phyloP scores from a whole-genome alignment of 306 rosid species.

The Senna siamea region DNA sequence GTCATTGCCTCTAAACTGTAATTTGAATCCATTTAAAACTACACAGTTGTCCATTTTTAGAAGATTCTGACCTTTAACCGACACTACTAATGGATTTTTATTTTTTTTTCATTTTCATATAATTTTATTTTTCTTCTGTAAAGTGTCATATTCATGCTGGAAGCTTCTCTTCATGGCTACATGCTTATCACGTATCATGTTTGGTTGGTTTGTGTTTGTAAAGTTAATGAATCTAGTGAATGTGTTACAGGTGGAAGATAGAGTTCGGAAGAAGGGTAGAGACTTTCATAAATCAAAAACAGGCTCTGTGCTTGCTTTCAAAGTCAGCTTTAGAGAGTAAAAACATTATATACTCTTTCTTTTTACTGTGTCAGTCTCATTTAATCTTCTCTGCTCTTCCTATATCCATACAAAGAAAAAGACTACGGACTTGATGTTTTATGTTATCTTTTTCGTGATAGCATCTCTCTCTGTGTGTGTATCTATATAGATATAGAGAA shows the following conservation, averaged over 20 bases:
- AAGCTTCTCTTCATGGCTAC: not conserved
- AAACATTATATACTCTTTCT: slow-evolving; percentile 16
- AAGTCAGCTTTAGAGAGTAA: slow-evolving; percentile 97
- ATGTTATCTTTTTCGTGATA: not conserved
- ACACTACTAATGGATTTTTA: not conserved
- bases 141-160: not conserved
- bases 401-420: not conserved
- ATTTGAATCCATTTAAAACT: not conserved
- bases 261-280: slow-evolving; percentile 79
- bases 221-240: slow-evolving; percentile 34
- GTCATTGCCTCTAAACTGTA: not conserved
- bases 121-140: not conserved
- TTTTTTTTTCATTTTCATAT: not conserved
- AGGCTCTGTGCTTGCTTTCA: slow-evolving; percentile 86
- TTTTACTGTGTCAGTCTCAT: not conserved
- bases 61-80: not conserved
- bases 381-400: not conserved
- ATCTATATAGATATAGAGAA: not conserved
- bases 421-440: not conserved
- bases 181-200: not conserved
- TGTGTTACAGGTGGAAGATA: slow-evolving; percentile 69
- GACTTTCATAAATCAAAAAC: slow-evolving; percentile 80
- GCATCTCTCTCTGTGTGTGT: not conserved
- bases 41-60: not conserved
- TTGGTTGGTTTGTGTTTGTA: slow-evolving; percentile 4